phyloP scores from a whole-genome alignment of 345 rosid species.

The Aquilaria sinensis region DNA sequence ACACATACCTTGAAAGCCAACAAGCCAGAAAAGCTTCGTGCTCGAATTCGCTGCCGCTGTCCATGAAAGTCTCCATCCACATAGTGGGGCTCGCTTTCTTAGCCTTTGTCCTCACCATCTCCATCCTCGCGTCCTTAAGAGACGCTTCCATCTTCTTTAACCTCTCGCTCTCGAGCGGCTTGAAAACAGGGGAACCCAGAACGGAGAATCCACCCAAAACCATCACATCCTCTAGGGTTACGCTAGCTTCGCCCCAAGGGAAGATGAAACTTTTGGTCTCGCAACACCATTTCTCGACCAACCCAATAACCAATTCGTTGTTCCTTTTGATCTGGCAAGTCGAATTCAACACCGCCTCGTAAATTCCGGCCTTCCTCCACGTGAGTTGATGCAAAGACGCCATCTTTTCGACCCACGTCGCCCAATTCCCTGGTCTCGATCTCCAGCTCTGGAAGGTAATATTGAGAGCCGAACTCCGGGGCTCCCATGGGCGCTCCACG shows the following conservation, averaged over 20 bases:
- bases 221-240: constrained; percentile 33
- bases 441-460: constrained; percentile 22
- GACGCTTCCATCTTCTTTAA: constrained; percentile 6
- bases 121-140: background rate
- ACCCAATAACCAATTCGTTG: constrained; percentile 18
- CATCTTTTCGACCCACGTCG: constrained; percentile 22
- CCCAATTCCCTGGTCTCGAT: constrained; percentile 16
- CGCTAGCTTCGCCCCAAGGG: constrained; percentile 33
- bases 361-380: constrained; percentile 30
- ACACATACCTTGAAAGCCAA: constrained; percentile 27
- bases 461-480: constrained; percentile 16
- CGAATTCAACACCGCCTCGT: constrained; percentile 26
- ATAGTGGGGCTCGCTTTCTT: constrained; percentile 12
- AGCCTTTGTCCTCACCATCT: constrained; percentile 12
- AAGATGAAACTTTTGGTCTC: constrained; percentile 31
- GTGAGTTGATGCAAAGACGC: constrained; percentile 12
- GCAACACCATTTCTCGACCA: constrained; percentile 29
- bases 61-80: constrained; percentile 24
- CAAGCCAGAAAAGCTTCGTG: constrained; percentile 27
- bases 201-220: constrained; percentile 23
- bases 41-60: constrained; percentile 16
- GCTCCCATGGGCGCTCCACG: background rate
- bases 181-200: constrained; percentile 30
- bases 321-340: constrained; percentile 15
- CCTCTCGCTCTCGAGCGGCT: constrained; percentile 2